phyloP scores from a whole-genome alignment of 345 rosid genomes.

The Citrus hindsii region DNA sequence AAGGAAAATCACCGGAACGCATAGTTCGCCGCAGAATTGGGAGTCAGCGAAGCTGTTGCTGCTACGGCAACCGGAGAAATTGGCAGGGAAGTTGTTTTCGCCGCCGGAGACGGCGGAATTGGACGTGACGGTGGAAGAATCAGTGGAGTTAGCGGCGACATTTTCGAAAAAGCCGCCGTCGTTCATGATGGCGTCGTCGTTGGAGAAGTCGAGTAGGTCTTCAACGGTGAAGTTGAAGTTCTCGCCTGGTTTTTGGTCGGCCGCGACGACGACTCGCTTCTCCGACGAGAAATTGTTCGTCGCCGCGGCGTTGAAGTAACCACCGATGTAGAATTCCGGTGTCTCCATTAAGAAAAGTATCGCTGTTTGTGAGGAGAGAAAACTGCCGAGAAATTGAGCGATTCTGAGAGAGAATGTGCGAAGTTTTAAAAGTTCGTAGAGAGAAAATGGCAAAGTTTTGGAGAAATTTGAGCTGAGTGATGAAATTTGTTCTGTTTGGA shows the following conservation, averaged over 20 bases:
- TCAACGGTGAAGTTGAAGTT: slow-evolving; percentile 57
- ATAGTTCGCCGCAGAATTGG: slow-evolving; percentile 53
- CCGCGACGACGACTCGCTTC: slow-evolving; percentile 22
- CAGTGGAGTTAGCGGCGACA: slow-evolving; percentile 34
- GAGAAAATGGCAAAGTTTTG: not conserved
- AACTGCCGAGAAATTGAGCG: not conserved
- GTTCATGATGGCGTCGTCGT: slow-evolving; percentile 37
- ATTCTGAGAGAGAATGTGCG: not conserved
- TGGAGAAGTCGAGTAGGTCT: slow-evolving; percentile 69
- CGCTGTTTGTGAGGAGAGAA: not conserved
- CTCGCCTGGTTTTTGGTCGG: slow-evolving; percentile 33
- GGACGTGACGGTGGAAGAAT: slow-evolving; percentile 45
- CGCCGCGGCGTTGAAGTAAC: slow-evolving; percentile 22
- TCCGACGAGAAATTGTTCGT: slow-evolving; percentile 32
- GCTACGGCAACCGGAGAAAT: slow-evolving; percentile 17
- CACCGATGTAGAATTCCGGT: slow-evolving; percentile 33
- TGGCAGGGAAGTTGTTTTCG: slow-evolving; percentile 21
- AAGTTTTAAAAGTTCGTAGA: not conserved
- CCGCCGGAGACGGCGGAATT: slow-evolving; percentile 48
- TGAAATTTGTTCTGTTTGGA: not conserved
- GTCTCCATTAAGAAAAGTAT: slow-evolving; percentile 33
- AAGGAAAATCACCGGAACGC: slow-evolving; percentile 52
- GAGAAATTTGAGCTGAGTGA: not conserved
- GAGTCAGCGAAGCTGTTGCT: slow-evolving; percentile 31
- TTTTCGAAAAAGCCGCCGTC: slow-evolving; percentile 38